A percentile compares a stretch with the other conserved stretches of the same genome.
Evolutionary conservation across 257 asterid genomes (phyloP).

Genomic region (Ilex asprella): DNA sequence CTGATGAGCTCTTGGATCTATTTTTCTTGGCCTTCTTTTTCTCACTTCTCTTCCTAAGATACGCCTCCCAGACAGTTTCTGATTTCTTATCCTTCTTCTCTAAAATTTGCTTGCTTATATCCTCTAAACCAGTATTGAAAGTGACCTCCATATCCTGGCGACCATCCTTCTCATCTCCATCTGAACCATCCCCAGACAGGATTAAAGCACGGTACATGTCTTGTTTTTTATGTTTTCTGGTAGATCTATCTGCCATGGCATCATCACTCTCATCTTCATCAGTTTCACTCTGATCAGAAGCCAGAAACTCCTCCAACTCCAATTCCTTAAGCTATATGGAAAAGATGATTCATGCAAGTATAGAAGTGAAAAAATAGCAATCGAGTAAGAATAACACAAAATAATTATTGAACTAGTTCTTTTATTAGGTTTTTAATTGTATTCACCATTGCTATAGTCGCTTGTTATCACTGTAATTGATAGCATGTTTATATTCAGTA

Average conservation of each 20-base stretch:
- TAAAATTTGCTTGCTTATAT: slow-evolving; percentile 68
- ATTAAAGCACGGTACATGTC: slow-evolving; percentile 64
- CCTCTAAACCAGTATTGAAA: slow-evolving; percentile 74
- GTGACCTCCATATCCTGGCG: slow-evolving; percentile 88
- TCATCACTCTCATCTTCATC: slow-evolving; percentile 43
- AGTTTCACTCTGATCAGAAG: slow-evolving; percentile 77
- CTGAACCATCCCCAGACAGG: slow-evolving; percentile 60
- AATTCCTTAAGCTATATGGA: slow-evolving; percentile 57
- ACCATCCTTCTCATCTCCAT: slow-evolving; percentile 46
- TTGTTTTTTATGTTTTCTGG: slow-evolving; percentile 35
- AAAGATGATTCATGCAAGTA: no score
- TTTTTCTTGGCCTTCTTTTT: slow-evolving; percentile 59
- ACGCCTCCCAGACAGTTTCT: slow-evolving; percentile 83
- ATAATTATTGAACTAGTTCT: no score
- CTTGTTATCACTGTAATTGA: no score
- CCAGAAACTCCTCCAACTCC: slow-evolving; percentile 72
- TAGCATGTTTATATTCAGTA: no score
- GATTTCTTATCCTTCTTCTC: slow-evolving; percentile 82
- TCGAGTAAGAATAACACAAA: no score
- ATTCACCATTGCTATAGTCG: no score
- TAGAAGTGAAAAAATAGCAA: no score
- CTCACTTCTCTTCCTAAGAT: slow-evolving; percentile 62
- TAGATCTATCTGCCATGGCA: slow-evolving; percentile 30
- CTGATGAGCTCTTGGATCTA: slow-evolving; percentile 58
- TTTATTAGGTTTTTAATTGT: no score